Conservation (phyloP, 2,329 filamentous ascomycete genomes). For the Sordariomycetes sp. region DNA sequence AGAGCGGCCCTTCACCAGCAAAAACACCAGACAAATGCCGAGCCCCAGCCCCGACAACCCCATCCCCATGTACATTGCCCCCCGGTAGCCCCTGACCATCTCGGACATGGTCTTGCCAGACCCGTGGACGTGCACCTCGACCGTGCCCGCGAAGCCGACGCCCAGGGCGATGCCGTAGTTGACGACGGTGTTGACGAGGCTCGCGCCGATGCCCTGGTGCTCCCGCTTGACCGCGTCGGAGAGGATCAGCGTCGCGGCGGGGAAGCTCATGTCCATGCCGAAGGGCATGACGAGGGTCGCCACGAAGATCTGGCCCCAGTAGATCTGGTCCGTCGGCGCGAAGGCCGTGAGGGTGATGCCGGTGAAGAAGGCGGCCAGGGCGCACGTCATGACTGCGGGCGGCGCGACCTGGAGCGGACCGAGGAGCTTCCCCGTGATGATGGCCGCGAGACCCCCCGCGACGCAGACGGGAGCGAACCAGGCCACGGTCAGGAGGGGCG, state of each 20-base stretch:
- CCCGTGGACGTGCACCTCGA: slow-evolving; percentile 35
- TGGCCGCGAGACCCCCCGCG: slow-evolving; percentile 31
- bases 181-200: slow-evolving; percentile 53
- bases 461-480: slow-evolving; percentile 35
- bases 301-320: slow-evolving; percentile 57
- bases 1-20: slow-evolving; percentile 6
- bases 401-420: slow-evolving; percentile 24
- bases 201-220: slow-evolving; percentile 38
- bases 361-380: slow-evolving; percentile 31
- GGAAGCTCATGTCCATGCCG: slow-evolving; percentile 60
- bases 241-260: slow-evolving; percentile 51
- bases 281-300: slow-evolving; percentile 48
- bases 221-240: slow-evolving; percentile 38
- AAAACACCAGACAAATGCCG: slow-evolving; percentile 6
- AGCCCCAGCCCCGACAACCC: slow-evolving; percentile 19
- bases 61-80: slow-evolving; percentile 30
- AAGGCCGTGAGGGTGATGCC: slow-evolving; percentile 34
- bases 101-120: slow-evolving; percentile 13
- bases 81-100: slow-evolving; percentile 23
- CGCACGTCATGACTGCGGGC: slow-evolving; percentile 30
- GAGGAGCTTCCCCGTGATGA: slow-evolving; percentile 32
- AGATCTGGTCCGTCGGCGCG: slow-evolving; percentile 44
- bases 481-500: slow-evolving; percentile 32
- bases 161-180: slow-evolving; percentile 62
- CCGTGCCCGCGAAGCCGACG: slow-evolving; percentile 56